These are phyloP conservation scores for Tardiomyces blankii DNA, from an alignment of 1,139 yeast genomes.

Conservation along the genomic window DNA sequence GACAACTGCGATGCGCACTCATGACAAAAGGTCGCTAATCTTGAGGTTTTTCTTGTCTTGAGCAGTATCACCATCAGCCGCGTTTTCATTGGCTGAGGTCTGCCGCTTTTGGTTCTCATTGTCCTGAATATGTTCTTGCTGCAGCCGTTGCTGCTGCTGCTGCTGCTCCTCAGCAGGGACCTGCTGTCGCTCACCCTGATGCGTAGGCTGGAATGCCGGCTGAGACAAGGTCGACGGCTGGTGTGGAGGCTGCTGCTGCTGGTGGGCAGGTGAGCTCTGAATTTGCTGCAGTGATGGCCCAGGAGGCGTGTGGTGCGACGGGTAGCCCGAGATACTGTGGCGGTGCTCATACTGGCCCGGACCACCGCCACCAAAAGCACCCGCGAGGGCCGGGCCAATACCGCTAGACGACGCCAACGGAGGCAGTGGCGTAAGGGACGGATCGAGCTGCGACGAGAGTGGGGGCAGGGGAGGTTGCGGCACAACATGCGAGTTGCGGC, in stretches of 20 bases:
- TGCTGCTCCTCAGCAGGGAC: conserved; percentile 2
- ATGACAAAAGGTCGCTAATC: neutral
- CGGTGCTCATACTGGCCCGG: neutral
- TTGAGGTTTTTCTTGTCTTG: neutral
- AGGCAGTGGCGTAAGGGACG: neutral
- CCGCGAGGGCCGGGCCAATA: neutral
- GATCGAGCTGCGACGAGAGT: neutral
- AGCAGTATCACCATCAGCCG: neutral
- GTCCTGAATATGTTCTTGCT: conserved; percentile 1
- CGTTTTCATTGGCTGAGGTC: neutral
- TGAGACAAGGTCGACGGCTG: no score
- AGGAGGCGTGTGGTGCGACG: neutral
- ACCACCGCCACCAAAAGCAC: neutral
- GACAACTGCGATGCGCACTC: no score
- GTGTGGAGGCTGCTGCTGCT: no score
- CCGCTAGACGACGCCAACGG: neutral
- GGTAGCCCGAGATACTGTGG: neutral
- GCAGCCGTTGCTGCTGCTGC: conserved; percentile 4
- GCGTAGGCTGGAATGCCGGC: no score
- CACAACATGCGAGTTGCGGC: conserved; percentile 19
- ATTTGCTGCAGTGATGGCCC: no score
- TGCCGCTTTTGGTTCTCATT: neutral
- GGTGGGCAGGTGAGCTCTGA: no score
- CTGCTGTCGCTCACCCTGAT: no score
- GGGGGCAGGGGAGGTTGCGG: conserved; percentile 5